Base-by-base conservation (phyloP, 345 rosid genomes). In the Boechera divaricarpa region DNA sequence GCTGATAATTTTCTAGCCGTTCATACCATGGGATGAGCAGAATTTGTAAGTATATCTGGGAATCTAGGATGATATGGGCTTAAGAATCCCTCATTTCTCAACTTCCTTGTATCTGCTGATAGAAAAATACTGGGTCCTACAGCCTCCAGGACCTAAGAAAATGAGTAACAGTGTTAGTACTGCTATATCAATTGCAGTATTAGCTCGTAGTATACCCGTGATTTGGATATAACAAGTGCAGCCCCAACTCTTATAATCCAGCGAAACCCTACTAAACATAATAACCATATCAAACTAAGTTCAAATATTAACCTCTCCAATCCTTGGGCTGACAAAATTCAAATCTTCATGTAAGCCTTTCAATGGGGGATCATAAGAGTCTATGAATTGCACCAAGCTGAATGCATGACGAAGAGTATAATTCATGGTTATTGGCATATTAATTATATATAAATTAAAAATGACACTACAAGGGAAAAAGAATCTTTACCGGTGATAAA, bases 1-100 rank as follows among this genome's bases (percentile, higher is more conserved):
- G 45, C 44, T 35, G 61, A 44, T 44, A 42, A 61, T 35, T 60
- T 67, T 67, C 48, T 67, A 67, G 74, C 24, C 54, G 1, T 61
- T 67, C 66, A 36, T 87, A 95, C 99, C 99, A 92, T 89, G 38
- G 99, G 98, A 75, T 95, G 98, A 81, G 97, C 99, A 81, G 96
- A 89, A 81, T 95, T 95, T 45, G 99, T 92, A 52, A 92, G 96
- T 72, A 95, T 95, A 83, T 95, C 99, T 4, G 99, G 99, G 80
- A 88, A 92, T 42, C 99, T 88, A 61, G 99, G 98, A 81, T 95
- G 99, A 82, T 92, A 95, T 64, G 98, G 99, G 79, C 99, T 95
- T 69, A 92, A 78, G 81, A 95, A 92, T 39, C 98, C 99, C 85
- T 92, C 98, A 78, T 92, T 95, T 77, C 98, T 89, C 79, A 92